phyloP scores from a whole-genome alignment of 805 yeast genomes.

The Candida patagonica region DNA sequence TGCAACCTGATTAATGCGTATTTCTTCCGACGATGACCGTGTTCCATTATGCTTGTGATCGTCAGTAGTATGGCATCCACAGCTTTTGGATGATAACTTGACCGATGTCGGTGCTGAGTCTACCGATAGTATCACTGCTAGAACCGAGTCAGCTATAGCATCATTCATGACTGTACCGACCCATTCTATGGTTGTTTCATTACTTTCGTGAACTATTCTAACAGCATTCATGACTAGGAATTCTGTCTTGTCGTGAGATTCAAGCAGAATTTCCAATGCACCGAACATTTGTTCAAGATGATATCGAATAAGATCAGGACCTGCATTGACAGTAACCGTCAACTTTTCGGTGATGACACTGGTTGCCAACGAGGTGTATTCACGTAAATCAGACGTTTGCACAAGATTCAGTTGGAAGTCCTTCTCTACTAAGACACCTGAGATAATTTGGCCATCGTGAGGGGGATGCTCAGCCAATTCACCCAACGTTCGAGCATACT shows the following conservation, averaged over 20 bases:
- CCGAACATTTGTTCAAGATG: slow-evolving; percentile 97
- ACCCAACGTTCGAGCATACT: slow-evolving; percentile 71
- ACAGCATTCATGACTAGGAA: slow-evolving; percentile 59
- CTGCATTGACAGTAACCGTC: slow-evolving; percentile 67
- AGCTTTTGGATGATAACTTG: slow-evolving; percentile 61
- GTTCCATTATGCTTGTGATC: slow-evolving; percentile 17
- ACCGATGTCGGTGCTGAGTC: slow-evolving; percentile 95
- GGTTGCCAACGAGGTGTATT: slow-evolving; percentile 77
- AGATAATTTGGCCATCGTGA: slow-evolving; percentile 39
- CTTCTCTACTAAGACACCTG: slow-evolving; percentile 84
- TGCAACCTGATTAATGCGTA: slow-evolving; percentile 40
- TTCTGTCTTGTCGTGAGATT: slow-evolving; percentile 29
- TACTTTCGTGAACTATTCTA: slow-evolving; percentile 39
- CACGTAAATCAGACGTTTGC: slow-evolving; percentile 80
- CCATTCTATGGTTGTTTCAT: slow-evolving; percentile 74
- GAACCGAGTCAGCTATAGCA: slow-evolving; percentile 86
- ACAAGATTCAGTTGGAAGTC: slow-evolving; percentile 81
- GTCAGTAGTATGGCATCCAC: slow-evolving; percentile 31
- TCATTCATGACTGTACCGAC: slow-evolving; percentile 81
- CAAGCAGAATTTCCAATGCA: slow-evolving; percentile 52
- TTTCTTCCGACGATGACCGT: slow-evolving; percentile 16
- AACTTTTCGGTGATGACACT: slow-evolving; percentile 79
- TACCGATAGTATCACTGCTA: slow-evolving; percentile 83
- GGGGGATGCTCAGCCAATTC: slow-evolving; percentile 42
- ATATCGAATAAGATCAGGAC: slow-evolving; percentile 72